These are phyloP conservation scores for Aspergillus tubingensis DNA, from an alignment of 2,329 filamentous ascomycete species.

Conservation along the genomic window DNA sequence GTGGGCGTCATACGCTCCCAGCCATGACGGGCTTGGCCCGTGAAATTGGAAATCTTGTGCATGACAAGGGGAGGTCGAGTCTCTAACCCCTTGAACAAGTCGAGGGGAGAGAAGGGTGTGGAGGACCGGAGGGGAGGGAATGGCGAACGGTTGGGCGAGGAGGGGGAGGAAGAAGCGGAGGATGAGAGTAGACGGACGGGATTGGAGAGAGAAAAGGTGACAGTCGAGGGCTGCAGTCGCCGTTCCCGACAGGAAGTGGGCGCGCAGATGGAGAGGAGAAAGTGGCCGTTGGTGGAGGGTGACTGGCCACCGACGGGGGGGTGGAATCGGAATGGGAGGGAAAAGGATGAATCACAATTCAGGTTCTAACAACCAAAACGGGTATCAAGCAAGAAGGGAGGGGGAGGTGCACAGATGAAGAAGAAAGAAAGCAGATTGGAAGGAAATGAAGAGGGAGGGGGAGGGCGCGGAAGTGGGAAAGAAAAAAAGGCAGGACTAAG, in stretches of 20 bases:
- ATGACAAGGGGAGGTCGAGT: conserved; percentile 44
- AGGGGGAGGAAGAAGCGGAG: conserved; percentile 22
- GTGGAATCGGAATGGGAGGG: conserved; percentile 27
- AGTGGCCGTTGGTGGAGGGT: conserved; percentile 14
- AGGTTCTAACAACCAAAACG: conserved; percentile 21
- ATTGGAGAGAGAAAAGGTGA: conserved; percentile 14
- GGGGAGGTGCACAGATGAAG: too few relatives aligned
- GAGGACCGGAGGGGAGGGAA: conserved; percentile 23
- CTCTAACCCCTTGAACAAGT: conserved; percentile 39
- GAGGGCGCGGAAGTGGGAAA: conserved; percentile 28
- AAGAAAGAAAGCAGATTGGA: not conserved
- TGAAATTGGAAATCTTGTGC: conserved; percentile 71
- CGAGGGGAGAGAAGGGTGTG: conserved; percentile 35
- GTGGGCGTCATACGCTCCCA: conserved; percentile 68
- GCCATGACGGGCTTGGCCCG: conserved; percentile 65
- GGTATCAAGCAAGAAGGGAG: conserved; percentile 21
- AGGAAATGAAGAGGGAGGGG: conserved; percentile 22
- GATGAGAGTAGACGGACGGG: conserved; percentile 18
- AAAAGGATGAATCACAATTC: conserved; percentile 20
- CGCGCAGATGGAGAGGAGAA: conserved; percentile 29
- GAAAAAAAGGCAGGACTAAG: conserved; percentile 18
- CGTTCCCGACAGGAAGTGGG: conserved; percentile 37
- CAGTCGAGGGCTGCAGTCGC: conserved; percentile 20
- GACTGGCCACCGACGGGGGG: conserved; percentile 16
- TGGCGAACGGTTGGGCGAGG: conserved; percentile 17